Conservation (phyloP, 2,329 filamentous ascomycete genomes). For the Alternaria conjuncta region DNA sequence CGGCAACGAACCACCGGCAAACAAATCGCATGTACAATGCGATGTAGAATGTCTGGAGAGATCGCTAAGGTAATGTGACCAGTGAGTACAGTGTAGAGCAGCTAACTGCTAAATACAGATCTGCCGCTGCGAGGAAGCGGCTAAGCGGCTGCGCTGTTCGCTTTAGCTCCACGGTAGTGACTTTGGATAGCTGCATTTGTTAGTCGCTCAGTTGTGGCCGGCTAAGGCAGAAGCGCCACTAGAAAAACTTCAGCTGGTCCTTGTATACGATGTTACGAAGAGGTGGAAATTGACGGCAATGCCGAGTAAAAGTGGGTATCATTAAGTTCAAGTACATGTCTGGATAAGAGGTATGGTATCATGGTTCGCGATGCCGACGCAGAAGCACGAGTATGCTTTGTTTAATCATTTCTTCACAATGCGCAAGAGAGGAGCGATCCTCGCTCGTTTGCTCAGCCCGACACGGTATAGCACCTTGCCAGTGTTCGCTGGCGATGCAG, state of each 20-base stretch:
- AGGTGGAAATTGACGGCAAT: background rate
- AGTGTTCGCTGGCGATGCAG: constrained; percentile 37
- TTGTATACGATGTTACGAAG: background rate
- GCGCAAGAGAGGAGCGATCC: constrained; percentile 57
- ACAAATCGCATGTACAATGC: background rate
- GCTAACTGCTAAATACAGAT: background rate
- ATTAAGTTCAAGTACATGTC: background rate
- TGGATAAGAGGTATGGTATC: background rate
- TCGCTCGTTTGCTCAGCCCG: constrained; percentile 56
- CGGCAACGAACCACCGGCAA: background rate
- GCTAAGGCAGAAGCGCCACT: background rate
- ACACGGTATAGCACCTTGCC: constrained; percentile 55
- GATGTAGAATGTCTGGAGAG: background rate
- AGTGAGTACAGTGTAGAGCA: background rate
- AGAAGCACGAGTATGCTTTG: background rate
- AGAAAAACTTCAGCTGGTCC: background rate
- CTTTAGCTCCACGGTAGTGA: background rate
- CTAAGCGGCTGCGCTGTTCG: background rate
- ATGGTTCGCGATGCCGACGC: background rate
- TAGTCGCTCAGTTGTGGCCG: background rate
- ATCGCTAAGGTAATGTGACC: background rate
- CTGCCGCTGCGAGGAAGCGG: background rate
- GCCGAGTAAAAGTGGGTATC: constrained; percentile 19
- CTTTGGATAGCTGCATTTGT: background rate
- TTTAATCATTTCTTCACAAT: constrained; percentile 51